Base-by-base conservation (phyloP, 192 early-diverging fungal species). In the Piromyces finnis region DNA sequence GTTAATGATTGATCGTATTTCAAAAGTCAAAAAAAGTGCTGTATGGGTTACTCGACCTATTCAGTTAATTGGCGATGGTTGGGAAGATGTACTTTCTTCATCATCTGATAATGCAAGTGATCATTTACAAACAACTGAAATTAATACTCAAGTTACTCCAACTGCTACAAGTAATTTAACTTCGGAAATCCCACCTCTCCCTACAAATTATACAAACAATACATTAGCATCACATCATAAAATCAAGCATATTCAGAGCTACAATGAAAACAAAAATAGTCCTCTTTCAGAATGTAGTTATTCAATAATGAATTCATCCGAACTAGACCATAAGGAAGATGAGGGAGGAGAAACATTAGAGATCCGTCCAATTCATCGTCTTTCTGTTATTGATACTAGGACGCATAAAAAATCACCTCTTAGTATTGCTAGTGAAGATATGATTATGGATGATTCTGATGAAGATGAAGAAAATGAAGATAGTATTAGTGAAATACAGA, bases 11-110 rank as follows among this genome's bases (percentile, higher is more conserved):
- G 91, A 95, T 83, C 85, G 91, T 30, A 85, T 86, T 0, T 90
- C 90, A n/a, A 86, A 87, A 26, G 83, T 86, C 18, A 89, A 92
- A 0, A 86, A 87, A 77, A 93, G 92, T 79, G 91, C 90, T 5
- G 91, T 95, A 84, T 95, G 94, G 94, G 91, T 95, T 0, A 87
- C 92, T 3, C 89, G 91, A 28, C 94, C 94, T 3, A 83, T 87
- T 0, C 85, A 81, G 29, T 82, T 86, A 78, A 80, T 87, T 77
- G 85, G 86, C 1, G 88, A 86, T n/a, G 79, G 83, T 32, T 84
- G 86, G 86, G 82, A 87, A 81, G 81, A 87, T 80, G 80, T 80
- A 39, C 77, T 68, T 11, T 68, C 51, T 68, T n/a, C 51, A 9
- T 7, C 22, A n/a, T 68, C 51, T 27, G 51, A 68, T 9, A 68